Percentiles rank a stretch among this genome's conserved stretches.
Conservation (phyloP, 108 stramenopile species). For the Nitzschia sp. region DNA sequence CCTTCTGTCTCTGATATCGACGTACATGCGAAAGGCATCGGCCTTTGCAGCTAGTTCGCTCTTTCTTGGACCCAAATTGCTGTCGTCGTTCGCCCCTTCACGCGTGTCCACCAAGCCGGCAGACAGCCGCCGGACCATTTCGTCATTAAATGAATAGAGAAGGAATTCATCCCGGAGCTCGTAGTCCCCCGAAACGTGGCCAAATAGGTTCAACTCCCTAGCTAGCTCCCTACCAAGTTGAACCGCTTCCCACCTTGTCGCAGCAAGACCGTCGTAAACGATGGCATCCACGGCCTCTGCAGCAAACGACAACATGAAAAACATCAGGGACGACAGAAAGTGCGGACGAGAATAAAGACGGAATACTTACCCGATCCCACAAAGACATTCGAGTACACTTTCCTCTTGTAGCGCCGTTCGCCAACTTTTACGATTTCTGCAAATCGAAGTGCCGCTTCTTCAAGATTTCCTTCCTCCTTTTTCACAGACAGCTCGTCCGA, state of each 20-base stretch:
- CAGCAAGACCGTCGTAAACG: constrained; percentile 40
- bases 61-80: neutral
- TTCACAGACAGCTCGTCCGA: neutral
- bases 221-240: constrained; percentile 50
- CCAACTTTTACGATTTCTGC: neutral
- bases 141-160: neutral
- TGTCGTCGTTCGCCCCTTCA: neutral
- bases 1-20: neutral
- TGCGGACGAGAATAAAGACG: neutral
- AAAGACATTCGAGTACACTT: neutral
- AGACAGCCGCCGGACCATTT: neutral
- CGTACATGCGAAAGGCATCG: neutral
- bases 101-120: neutral
- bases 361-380: neutral
- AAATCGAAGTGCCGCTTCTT: neutral
- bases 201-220: constrained; percentile 45
- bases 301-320: no score
- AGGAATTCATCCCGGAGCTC: neutral
- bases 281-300: constrained; percentile 54
- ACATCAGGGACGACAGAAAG: no score
- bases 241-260: constrained; percentile 60
- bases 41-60: neutral
- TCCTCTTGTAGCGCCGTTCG: neutral
- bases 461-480: neutral
- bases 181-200: neutral